Percentiles rank a stretch among this genome's conserved stretches.
phyloP scores from a whole-genome alignment of 2,329 filamentous ascomycete genomes.

The Beauveria sp. region DNA sequence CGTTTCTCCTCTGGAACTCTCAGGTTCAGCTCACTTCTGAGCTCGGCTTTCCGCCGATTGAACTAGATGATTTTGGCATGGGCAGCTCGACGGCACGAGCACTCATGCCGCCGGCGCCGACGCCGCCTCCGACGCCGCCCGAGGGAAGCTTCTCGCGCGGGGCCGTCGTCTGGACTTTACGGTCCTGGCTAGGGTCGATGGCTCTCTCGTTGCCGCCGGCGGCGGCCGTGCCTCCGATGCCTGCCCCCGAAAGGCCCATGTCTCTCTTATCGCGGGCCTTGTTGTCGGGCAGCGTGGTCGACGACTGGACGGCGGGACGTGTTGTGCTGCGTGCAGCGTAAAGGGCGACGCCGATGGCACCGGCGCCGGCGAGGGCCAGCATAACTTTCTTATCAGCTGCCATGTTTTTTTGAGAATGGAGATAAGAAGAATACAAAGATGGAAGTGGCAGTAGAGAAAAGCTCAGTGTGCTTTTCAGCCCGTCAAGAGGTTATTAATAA shows the following conservation, averaged over 20 bases:
- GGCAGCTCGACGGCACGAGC: conserved; percentile 20
- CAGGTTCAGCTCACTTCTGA: neutral
- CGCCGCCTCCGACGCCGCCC: conserved; percentile 26
- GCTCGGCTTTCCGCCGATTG: neutral
- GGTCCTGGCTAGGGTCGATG: conserved; percentile 9
- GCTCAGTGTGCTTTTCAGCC: no score
- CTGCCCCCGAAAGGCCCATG: neutral
- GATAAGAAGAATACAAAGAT: neutral
- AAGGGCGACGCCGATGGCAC: neutral
- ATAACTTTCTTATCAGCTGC: neutral
- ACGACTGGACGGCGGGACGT: neutral
- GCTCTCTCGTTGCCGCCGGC: conserved; percentile 3
- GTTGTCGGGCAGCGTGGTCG: neutral
- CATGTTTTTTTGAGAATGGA: neutral
- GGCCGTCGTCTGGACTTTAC: conserved; percentile 18
- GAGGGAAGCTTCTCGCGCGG: conserved; percentile 25
- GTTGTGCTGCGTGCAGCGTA: neutral
- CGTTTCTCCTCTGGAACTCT: neutral
- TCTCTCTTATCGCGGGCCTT: neutral
- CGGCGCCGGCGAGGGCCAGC: neutral
- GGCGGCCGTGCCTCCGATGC: neutral
- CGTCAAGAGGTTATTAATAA: no score
- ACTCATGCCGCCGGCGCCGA: conserved; percentile 22
- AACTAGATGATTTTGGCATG: neutral
- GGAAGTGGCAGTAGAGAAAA: neutral